These are phyloP conservation scores for Phaeosphaeriaceae sp. DNA, from an alignment of 2,329 filamentous ascomycete genomes.

Conservation along the genomic window DNA sequence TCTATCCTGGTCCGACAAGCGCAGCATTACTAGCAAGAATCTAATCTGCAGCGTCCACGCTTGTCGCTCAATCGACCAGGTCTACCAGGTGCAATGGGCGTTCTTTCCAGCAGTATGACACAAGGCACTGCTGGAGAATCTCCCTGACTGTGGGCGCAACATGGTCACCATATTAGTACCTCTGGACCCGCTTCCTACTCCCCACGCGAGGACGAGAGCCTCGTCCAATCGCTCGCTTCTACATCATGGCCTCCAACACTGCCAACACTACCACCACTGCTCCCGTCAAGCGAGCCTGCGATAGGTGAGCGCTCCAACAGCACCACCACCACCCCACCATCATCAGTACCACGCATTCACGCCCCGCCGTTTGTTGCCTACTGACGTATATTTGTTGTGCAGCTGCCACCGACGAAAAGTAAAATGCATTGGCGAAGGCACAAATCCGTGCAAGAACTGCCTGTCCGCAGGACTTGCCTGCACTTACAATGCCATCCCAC, in stretches of 20 bases:
- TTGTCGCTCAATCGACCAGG: slow-evolving; percentile 43
- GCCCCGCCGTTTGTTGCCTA: background rate
- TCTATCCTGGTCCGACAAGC: slow-evolving; percentile 32
- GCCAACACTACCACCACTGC: slow-evolving; percentile 35
- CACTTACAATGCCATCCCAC: slow-evolving; percentile 70
- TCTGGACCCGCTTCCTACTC: slow-evolving; percentile 34
- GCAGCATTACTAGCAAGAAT: slow-evolving; percentile 37
- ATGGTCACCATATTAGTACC: slow-evolving; percentile 39
- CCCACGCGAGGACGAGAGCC: slow-evolving; percentile 33
- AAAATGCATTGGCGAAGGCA: slow-evolving; percentile 60
- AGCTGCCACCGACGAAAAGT: slow-evolving; percentile 60
- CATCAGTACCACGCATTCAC: slow-evolving; percentile 10
- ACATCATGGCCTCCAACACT: slow-evolving; percentile 39
- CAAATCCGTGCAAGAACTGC: slow-evolving; percentile 68
- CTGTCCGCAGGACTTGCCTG: slow-evolving; percentile 66
- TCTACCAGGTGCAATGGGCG: slow-evolving; percentile 43
- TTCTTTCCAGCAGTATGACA: slow-evolving; percentile 45
- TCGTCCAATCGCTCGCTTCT: slow-evolving; percentile 25
- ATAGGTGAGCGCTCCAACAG: slow-evolving; percentile 44
- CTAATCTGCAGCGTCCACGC: slow-evolving; percentile 44
- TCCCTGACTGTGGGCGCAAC: slow-evolving; percentile 37
- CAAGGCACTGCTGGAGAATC: slow-evolving; percentile 37
- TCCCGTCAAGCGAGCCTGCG: slow-evolving; percentile 53
- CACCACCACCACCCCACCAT: slow-evolving; percentile 13
- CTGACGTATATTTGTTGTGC: slow-evolving; percentile 9